phyloP scores from a whole-genome alignment of 2,329 filamentous ascomycete genomes.

The Keithomyces neogunnii region DNA sequence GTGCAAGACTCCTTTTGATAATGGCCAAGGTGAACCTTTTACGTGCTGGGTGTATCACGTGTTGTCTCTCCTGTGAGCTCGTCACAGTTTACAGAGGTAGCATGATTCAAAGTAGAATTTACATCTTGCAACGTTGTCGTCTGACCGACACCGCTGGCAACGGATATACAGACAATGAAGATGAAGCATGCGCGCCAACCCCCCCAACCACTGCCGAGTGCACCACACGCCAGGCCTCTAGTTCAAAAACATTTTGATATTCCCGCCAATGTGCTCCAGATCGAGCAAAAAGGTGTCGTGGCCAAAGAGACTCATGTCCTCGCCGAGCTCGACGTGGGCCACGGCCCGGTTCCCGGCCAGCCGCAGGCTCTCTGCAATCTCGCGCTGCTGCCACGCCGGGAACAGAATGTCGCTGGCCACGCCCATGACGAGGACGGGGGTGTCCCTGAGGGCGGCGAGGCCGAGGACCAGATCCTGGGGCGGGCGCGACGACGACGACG shows the following conservation, averaged over 20 bases:
- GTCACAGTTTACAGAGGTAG: too few relatives aligned
- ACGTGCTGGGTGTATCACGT: too few relatives aligned
- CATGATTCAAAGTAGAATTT: too few relatives aligned
- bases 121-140: too few relatives aligned
- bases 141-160: not conserved
- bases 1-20: too few relatives aligned
- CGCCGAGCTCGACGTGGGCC: constrained; percentile 81
- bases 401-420: constrained; percentile 95
- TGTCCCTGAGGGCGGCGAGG: constrained; percentile 61
- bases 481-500: constrained; percentile 39
- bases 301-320: constrained; percentile 90
- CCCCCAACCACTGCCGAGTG: too few relatives aligned
- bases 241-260: constrained; percentile 68
- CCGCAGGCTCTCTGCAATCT: constrained; percentile 78
- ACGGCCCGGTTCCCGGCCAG: constrained; percentile 72
- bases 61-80: too few relatives aligned
- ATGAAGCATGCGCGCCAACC: too few relatives aligned
- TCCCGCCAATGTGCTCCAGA: constrained; percentile 82
- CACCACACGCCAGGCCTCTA: constrained; percentile 21
- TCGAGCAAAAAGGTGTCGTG: constrained; percentile 96
- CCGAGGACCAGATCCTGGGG: constrained; percentile 75
- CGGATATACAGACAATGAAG: too few relatives aligned
- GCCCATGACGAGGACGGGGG: constrained; percentile 80
- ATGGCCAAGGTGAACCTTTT: too few relatives aligned
- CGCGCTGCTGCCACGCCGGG: constrained; percentile 94